Percentiles rank a stretch among this genome's conserved stretches.
These are phyloP conservation scores for Russula abietina DNA, from an alignment of 768 basidiomycete genomes.

Conservation along the genomic window DNA sequence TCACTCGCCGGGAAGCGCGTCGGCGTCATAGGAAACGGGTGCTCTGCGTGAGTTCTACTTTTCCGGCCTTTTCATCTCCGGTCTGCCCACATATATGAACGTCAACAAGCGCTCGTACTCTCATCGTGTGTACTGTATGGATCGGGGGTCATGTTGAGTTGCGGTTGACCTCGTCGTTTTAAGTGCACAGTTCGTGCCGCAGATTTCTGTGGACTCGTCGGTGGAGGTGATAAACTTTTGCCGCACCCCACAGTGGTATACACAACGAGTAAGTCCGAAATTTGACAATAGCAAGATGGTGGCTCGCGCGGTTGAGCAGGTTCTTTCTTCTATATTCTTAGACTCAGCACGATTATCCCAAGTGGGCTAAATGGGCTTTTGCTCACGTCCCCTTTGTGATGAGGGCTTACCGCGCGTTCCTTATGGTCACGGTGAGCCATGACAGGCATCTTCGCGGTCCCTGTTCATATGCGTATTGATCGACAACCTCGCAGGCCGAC, in stretches of 20 bases:
- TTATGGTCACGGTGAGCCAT: conserved; percentile 43
- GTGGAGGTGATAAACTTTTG: conserved; percentile 49
- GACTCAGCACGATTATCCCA: conserved; percentile 39
- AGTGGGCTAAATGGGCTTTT: conserved; percentile 48
- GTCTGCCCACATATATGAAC: background rate
- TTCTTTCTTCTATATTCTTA: conserved; percentile 21
- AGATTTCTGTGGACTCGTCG: conserved; percentile 44
- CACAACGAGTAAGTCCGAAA: conserved; percentile 41
- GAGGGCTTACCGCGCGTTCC: conserved; percentile 41
- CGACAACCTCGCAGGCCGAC: conserved; percentile 7
- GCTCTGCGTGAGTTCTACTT: conserved; percentile 40
- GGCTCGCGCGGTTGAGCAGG: background rate
- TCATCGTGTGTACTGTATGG: background rate
- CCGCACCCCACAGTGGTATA: conserved; percentile 54
- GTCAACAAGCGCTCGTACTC: background rate
- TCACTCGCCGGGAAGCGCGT: conserved; percentile 47
- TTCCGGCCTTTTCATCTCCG: background rate
- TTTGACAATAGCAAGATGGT: background rate
- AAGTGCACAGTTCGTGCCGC: conserved; percentile 57
- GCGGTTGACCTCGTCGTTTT: conserved; percentile 4
- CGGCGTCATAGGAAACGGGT: conserved; percentile 60
- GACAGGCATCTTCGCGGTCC: background rate
- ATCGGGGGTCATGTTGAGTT: background rate
- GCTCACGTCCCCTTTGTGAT: conserved; percentile 46
- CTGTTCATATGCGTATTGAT: background rate